Percentiles rank a stretch among this genome's conserved stretches.
phyloP scores from a whole-genome alignment of 805 yeast species.

The Spencermartinsiella europaea region DNA sequence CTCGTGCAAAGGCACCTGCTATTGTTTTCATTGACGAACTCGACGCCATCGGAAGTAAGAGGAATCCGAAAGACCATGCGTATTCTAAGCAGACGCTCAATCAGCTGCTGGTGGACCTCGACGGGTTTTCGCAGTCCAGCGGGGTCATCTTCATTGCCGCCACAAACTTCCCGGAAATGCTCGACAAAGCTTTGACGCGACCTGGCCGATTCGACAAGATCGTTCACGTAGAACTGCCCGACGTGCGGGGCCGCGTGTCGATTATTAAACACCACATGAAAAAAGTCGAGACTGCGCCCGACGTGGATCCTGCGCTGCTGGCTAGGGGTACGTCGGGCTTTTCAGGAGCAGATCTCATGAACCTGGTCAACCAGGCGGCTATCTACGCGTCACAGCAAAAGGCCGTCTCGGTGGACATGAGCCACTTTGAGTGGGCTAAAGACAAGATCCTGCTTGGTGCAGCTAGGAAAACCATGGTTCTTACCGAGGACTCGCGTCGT shows the following conservation, averaged over 20 bases:
- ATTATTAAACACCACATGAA: slow-evolving; percentile 87
- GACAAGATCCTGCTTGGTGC: slow-evolving; percentile 98
- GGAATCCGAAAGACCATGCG: slow-evolving; percentile 97
- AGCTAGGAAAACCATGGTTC: slow-evolving; percentile 94
- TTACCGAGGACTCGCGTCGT: slow-evolving; percentile 88
- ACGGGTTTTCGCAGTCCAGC: slow-evolving; percentile 81
- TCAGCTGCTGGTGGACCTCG: slow-evolving; percentile 91
- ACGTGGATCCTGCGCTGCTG: slow-evolving; percentile 81
- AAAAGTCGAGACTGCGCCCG: slow-evolving; percentile 77
- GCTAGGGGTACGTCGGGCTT: slow-evolving; percentile 98
- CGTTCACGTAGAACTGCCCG: slow-evolving; percentile 93
- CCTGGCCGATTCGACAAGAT: slow-evolving; percentile 98
- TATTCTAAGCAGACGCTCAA: slow-evolving; percentile 96
- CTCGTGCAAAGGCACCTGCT: slow-evolving; percentile 93
- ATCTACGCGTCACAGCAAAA: slow-evolving; percentile 90
- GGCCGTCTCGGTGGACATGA: slow-evolving; percentile 85
- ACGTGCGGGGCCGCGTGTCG: slow-evolving; percentile 94
- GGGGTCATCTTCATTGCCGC: slow-evolving; percentile 98
- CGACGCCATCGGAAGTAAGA: slow-evolving; percentile 97
- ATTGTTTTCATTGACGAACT: slow-evolving; percentile 95
- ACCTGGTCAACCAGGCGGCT: slow-evolving; percentile 96
- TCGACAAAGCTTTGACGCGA: slow-evolving; percentile 95
- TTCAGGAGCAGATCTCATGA: slow-evolving; percentile 96
- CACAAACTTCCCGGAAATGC: slow-evolving; percentile 94
- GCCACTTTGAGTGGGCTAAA: slow-evolving; percentile 97